These are phyloP conservation scores for Termitomyces sp. DNA, from an alignment of 1,284 basidiomycete genomes.

Conservation along the genomic window DNA sequence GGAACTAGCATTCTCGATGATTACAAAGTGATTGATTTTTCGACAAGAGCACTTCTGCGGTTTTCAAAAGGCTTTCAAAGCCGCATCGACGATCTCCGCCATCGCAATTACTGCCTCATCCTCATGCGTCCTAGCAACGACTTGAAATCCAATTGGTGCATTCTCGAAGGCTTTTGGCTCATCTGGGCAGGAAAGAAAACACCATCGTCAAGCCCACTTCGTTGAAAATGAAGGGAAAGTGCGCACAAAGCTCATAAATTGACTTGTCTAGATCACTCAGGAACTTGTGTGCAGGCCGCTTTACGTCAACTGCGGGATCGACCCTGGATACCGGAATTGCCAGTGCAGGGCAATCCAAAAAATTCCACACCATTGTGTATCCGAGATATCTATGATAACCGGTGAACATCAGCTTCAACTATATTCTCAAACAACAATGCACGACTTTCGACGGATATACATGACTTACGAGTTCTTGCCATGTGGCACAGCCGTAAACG, in stretches of 20 bases:
- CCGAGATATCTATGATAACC: not conserved
- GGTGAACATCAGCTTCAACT: not conserved
- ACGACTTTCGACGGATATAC: not conserved
- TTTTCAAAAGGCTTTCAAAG: slow-evolving; percentile 22
- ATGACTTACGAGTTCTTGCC: slow-evolving; percentile 41
- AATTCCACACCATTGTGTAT: slow-evolving; percentile 55
- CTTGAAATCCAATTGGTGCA: slow-evolving; percentile 66
- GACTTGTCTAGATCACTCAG: slow-evolving; percentile 40
- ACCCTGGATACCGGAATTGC: slow-evolving; percentile 64
- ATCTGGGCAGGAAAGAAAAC: not conserved
- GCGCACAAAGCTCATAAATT: slow-evolving; percentile 53
- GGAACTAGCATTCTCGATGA: not conserved
- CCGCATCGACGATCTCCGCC: slow-evolving; percentile 51
- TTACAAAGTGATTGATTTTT: not conserved
- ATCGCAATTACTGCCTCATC: slow-evolving; percentile 68
- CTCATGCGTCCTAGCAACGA: slow-evolving; percentile 66
- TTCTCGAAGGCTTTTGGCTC: slow-evolving; percentile 20
- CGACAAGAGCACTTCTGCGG: not conserved
- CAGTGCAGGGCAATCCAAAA: slow-evolving; percentile 64
- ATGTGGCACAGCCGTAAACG: slow-evolving; percentile 51
- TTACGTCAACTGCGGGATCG: slow-evolving; percentile 42
- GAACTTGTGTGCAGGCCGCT: slow-evolving; percentile 38
- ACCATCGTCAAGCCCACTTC: not conserved
- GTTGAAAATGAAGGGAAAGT: not conserved
- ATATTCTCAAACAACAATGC: not conserved